Conservation (phyloP, 2,329 filamentous ascomycete genomes). For the Aspergillus novofumigatus region DNA sequence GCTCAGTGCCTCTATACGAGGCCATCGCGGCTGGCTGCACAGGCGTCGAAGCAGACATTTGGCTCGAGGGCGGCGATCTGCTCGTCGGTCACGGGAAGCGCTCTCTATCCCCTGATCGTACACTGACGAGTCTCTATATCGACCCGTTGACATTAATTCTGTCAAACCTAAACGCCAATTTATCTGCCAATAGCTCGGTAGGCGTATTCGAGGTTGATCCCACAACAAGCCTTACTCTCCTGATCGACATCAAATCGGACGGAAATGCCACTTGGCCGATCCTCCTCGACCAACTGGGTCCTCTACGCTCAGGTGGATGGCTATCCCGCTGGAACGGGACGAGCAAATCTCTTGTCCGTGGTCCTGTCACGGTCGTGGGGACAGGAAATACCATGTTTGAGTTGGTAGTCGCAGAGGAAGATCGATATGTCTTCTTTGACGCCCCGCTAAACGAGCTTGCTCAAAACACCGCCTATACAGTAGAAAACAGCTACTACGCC, state of each 20-base stretch:
- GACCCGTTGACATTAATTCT: background rate
- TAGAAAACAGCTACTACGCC: background rate
- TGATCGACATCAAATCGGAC: background rate
- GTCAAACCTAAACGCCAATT: background rate
- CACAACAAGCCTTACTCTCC: background rate
- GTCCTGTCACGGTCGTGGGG: background rate
- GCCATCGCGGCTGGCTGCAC: slow-evolving; percentile 40
- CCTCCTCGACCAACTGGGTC: background rate
- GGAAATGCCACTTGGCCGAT: background rate
- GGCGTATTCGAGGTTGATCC: background rate
- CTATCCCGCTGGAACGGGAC: background rate
- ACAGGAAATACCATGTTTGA: background rate
- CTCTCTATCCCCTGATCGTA: background rate
- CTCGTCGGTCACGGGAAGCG: background rate
- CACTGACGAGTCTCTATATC: background rate
- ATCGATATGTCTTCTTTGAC: background rate
- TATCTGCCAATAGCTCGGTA: background rate
- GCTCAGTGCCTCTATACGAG: slow-evolving; percentile 35
- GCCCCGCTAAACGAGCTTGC: background rate
- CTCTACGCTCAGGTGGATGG: background rate
- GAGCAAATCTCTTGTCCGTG: background rate
- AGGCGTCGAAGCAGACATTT: slow-evolving; percentile 47
- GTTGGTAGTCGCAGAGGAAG: background rate
- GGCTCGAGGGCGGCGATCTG: slow-evolving; percentile 19
- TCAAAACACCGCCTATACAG: background rate